Conservation (phyloP, 345 rosid species). For the Capsella bursapastoris region DNA sequence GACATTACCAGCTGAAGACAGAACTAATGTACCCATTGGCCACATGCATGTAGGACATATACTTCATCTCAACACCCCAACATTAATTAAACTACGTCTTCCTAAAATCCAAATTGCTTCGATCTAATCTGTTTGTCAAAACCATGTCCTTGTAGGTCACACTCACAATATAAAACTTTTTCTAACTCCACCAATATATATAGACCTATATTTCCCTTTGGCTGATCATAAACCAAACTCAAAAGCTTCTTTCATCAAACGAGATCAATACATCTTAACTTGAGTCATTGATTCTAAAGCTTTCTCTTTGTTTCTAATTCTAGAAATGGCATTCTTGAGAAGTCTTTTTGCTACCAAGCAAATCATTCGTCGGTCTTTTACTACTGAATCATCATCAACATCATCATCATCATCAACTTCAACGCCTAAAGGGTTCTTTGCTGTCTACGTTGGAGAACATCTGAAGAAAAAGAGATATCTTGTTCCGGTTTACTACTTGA, state of each 20-base stretch:
- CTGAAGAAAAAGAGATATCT: constrained; percentile 45
- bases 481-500: constrained; percentile 49
- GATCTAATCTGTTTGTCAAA: constrained; percentile 28
- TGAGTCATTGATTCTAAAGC: background rate
- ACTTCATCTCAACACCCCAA: constrained; percentile 32
- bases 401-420: background rate
- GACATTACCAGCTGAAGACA: constrained; percentile 27
- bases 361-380: constrained; percentile 28
- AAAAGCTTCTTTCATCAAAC: constrained; percentile 33
- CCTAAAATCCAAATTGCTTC: constrained; percentile 1
- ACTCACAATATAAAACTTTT: constrained; percentile 21
- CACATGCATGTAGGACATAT: constrained; percentile 41
- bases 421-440: constrained; percentile 52
- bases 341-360: constrained; percentile 37
- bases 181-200: constrained; percentile 26
- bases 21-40: constrained; percentile 29
- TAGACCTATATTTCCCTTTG: constrained; percentile 19
- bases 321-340: constrained; percentile 34
- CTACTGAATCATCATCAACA: constrained; percentile 36
- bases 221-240: constrained; percentile 36
- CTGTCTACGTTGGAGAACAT: constrained; percentile 52
- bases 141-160: constrained; percentile 40
- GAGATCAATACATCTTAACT: constrained; percentile 11
- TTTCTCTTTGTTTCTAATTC: constrained; percentile 7
- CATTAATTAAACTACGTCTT: constrained; percentile 27